These are phyloP conservation scores for Beauveria pseudobassiana DNA, from an alignment of 2,329 filamentous ascomycete species.

Conservation along the genomic window DNA sequence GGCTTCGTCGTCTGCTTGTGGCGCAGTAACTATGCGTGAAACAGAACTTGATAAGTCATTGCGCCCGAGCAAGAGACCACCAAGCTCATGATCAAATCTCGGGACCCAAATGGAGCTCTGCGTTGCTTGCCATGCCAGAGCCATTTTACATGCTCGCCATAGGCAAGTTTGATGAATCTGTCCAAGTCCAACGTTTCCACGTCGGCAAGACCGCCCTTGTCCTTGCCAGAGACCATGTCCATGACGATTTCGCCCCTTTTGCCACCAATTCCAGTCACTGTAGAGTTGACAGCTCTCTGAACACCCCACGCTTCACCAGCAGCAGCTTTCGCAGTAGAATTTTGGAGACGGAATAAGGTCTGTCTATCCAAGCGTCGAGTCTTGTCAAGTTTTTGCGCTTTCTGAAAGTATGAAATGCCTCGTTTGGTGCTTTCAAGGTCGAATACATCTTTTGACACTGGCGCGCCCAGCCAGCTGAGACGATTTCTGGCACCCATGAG, in stretches of 20 bases:
- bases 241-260: slow-evolving; percentile 92
- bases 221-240: slow-evolving; percentile 81
- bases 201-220: slow-evolving; percentile 85
- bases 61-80: neutral
- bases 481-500: slow-evolving; percentile 86
- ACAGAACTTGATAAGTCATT: neutral
- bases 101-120: slow-evolving; percentile 47
- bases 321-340: slow-evolving; percentile 81
- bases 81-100: slow-evolving; percentile 37
- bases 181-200: slow-evolving; percentile 90
- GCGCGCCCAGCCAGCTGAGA: slow-evolving; percentile 74
- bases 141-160: slow-evolving; percentile 84
- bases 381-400: slow-evolving; percentile 71
- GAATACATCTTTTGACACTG: slow-evolving; percentile 85
- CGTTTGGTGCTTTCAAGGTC: slow-evolving; percentile 76
- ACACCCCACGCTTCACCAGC: slow-evolving; percentile 86
- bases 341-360: slow-evolving; percentile 74
- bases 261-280: slow-evolving; percentile 85
- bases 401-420: slow-evolving; percentile 83
- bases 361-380: slow-evolving; percentile 75
- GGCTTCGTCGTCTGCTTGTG: slow-evolving; percentile 26
- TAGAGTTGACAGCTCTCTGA: slow-evolving; percentile 91
- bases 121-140: slow-evolving; percentile 87
- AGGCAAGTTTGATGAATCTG: slow-evolving; percentile 67
- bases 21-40: slow-evolving; percentile 26